Evolutionary conservation across 2,329 filamentous ascomycete genomes (phyloP), one percentile per base, ranked within the genome.

Genomic region (Botrytis cinerea): DNA sequence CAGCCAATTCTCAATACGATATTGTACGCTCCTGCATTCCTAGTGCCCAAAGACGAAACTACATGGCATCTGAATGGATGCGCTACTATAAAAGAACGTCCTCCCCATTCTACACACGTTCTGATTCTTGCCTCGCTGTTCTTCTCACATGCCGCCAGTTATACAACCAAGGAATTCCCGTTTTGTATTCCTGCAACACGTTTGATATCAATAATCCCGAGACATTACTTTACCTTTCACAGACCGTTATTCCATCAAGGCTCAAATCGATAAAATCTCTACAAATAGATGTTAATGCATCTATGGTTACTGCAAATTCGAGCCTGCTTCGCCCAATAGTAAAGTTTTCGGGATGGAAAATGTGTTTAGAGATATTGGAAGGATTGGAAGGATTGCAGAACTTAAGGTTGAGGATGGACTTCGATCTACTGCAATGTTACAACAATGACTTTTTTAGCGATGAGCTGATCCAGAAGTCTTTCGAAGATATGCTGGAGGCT

Each of bases 131-230:
- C 20, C 35, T 71, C 32, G 45, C n/a, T 25, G 4, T 71, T 40
- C 12, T 71, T n/a, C 59, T 35, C n/a, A 71, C 46, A 3, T 71
- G 70, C 43, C 70, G 59, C 25, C 70, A 45, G 32, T 10, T 71
- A 18, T 71, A 64, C 43, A 54, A 32, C n/a, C 59, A 71, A 35
- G 70, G 70, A 16, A 71, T 63, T 28, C 8, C 46, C 16, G 43
- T 64, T 18, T 18, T 71, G 9, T 71, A 71, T 22, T 71, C 69
- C 16, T 45, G 57, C 28, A 71, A 71, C 12, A 32, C 35, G n/a
- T 54, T 63, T 4, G 59, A 71, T 40, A 22, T 51, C 35, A 64
- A 71, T 7, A 51, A 71, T 20, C 59, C 60, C 6, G 70, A 71
- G 48, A 64, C 60, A 25, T 25, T 71, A 40, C 35, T 64, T 32